phyloP scores from a whole-genome alignment of 78 protist genomes.

The Dictyostelium citrinum region DNA sequence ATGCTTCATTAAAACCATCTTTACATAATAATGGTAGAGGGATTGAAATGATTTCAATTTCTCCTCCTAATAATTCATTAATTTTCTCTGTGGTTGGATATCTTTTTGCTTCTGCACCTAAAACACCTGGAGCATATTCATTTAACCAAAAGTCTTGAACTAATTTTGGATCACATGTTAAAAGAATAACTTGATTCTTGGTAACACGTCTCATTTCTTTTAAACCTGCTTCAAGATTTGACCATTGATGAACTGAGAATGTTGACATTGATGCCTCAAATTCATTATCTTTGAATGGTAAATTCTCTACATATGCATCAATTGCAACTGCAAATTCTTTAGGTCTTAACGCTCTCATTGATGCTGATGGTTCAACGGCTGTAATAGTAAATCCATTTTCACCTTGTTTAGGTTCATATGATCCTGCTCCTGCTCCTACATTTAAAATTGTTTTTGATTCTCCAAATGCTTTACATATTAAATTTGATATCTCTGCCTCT shows the following conservation, averaged over 20 bases:
- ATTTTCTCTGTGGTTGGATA: background rate
- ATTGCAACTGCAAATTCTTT: background rate
- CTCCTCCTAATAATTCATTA: background rate
- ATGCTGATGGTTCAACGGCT: background rate
- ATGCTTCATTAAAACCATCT: background rate
- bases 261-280: background rate
- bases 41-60: background rate
- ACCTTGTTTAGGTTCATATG: background rate
- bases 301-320: background rate
- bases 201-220: background rate
- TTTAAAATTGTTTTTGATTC: background rate
- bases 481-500: background rate
- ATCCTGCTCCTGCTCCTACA: background rate
- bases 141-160: background rate
- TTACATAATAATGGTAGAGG: background rate
- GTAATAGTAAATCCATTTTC: background rate
- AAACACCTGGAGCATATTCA: background rate
- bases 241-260: conserved; percentile 1
- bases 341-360: background rate
- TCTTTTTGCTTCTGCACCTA: background rate
- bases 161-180: background rate
- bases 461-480: background rate
- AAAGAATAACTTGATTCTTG: background rate
- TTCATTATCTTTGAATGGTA: background rate
- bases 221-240: background rate